Percentiles rank a stretch among this genome's conserved stretches.
Evolutionary conservation across 305 asterid genomes (phyloP).

Genomic region (Lippia alba): DNA sequence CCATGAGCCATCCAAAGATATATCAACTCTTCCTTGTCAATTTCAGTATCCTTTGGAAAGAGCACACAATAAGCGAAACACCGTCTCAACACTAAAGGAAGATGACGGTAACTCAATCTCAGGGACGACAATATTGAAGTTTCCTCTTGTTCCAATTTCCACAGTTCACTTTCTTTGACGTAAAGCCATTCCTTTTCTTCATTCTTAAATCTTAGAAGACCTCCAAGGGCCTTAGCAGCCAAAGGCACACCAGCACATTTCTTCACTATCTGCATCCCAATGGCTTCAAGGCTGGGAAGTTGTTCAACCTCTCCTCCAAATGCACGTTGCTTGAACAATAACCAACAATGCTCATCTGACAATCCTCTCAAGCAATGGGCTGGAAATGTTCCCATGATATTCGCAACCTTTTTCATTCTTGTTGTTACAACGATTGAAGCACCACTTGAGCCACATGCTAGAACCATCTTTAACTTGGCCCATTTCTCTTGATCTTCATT

Average conservation of each 20-base stretch:
- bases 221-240: slow-evolving; percentile 11
- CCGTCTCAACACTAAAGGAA: slow-evolving; percentile 4
- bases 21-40: slow-evolving; percentile 12
- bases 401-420: slow-evolving; percentile 1
- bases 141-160: not conserved
- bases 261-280: not conserved
- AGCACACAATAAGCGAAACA: slow-evolving; percentile 9
- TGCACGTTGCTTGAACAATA: not conserved
- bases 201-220: not conserved
- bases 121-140: not conserved
- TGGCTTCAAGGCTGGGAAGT: not conserved
- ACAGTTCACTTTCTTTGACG: slow-evolving; percentile 3
- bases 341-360: not conserved
- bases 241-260: slow-evolving; percentile 8
- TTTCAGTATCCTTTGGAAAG: not conserved
- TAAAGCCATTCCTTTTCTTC: not conserved
- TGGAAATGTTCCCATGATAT: not conserved
- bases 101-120: slow-evolving; percentile 19
- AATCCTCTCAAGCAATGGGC: not conserved
- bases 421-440: slow-evolving; percentile 18
- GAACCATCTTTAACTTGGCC: slow-evolving; percentile 11
- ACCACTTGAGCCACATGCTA: slow-evolving; percentile 34
- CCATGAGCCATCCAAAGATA: slow-evolving; percentile 31
- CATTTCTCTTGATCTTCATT: slow-evolving; percentile 8
- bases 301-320: not conserved